phyloP scores from a whole-genome alignment of 371 early-diverging fungal species.

The Encephalitozoon intestinalis region DNA sequence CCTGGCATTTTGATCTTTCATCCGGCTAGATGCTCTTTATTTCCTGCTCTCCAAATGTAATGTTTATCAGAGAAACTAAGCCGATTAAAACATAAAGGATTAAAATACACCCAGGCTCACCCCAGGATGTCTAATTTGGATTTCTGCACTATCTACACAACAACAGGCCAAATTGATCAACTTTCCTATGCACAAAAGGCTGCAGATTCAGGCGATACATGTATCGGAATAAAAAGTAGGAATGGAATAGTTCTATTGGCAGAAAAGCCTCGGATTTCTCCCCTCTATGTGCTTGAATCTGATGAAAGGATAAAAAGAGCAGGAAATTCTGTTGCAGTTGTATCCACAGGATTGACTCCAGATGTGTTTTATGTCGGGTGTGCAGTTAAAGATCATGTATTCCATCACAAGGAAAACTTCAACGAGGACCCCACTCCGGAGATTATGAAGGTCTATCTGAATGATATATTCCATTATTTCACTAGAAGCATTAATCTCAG shows the following conservation, averaged over 20 bases:
- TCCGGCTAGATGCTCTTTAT: not conserved
- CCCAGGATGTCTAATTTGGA: conserved; percentile 42
- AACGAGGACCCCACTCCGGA: conserved; percentile 16
- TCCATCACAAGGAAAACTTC: conserved; percentile 11
- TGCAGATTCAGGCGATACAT: conserved; percentile 81
- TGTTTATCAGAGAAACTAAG: not conserved
- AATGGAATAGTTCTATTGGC: conserved; percentile 93
- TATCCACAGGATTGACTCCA: conserved; percentile 93
- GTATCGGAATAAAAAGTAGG: conserved; percentile 89
- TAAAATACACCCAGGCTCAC: not conserved
- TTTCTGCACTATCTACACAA: conserved; percentile 94
- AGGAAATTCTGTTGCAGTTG: conserved; percentile 81
- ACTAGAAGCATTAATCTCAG: conserved; percentile 39
- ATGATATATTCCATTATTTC: conserved; percentile 40
- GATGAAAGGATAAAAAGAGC: conserved; percentile 76
- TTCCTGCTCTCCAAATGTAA: not conserved
- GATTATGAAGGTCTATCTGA: conserved; percentile 28
- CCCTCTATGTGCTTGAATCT: conserved; percentile 77
- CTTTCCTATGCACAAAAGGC: conserved; percentile 93
- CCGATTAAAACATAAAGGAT: not conserved
- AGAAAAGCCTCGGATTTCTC: conserved; percentile 81
- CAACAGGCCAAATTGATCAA: conserved; percentile 96
- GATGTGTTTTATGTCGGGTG: conserved; percentile 37
- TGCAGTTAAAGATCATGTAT: conserved; percentile 11
- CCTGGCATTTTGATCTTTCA: no score